These are phyloP conservation scores for Phyllachora maydis DNA, from an alignment of 2,329 filamentous ascomycete genomes.

Conservation along the genomic window DNA sequence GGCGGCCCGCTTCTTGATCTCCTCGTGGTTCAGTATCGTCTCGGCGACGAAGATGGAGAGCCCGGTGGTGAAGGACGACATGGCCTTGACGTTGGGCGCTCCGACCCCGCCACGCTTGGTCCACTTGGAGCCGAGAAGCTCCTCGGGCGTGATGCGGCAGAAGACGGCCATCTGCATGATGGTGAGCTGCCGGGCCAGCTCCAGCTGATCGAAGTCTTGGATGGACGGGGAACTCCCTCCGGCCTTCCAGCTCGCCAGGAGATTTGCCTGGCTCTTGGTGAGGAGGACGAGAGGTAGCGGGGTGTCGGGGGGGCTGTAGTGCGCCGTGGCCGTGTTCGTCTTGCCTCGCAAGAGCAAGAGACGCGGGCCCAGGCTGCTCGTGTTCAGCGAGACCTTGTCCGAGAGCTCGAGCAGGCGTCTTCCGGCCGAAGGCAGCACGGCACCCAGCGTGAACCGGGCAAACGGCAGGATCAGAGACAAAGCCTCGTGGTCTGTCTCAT, in stretches of 20 bases:
- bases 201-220: slow-evolving; percentile 76
- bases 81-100: slow-evolving; percentile 78
- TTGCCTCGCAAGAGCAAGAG: slow-evolving; percentile 76
- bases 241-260: slow-evolving; percentile 54
- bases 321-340: slow-evolving; percentile 53
- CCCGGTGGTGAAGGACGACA: slow-evolving; percentile 84
- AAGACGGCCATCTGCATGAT: slow-evolving; percentile 83
- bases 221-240: slow-evolving; percentile 53
- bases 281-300: slow-evolving; percentile 51
- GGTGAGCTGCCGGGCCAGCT: slow-evolving; percentile 81
- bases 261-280: slow-evolving; percentile 54
- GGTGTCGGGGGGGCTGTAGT: slow-evolving; percentile 49
- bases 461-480: slow-evolving; percentile 62
- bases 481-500: slow-evolving; percentile 58
- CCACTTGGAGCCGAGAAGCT: slow-evolving; percentile 83
- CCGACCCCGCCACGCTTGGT: slow-evolving; percentile 67
- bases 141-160: slow-evolving; percentile 78
- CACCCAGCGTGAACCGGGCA: slow-evolving; percentile 49
- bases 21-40: slow-evolving; percentile 71
- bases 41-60: slow-evolving; percentile 84
- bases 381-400: slow-evolving; percentile 51
- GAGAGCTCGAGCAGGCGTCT: slow-evolving; percentile 64
- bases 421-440: slow-evolving; percentile 54
- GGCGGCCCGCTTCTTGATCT: slow-evolving; percentile 75
- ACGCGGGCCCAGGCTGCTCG: slow-evolving; percentile 61